These are phyloP conservation scores for Ophiostoma sp. DNA, from an alignment of 2,329 filamentous ascomycete species.

Conservation along the genomic window DNA sequence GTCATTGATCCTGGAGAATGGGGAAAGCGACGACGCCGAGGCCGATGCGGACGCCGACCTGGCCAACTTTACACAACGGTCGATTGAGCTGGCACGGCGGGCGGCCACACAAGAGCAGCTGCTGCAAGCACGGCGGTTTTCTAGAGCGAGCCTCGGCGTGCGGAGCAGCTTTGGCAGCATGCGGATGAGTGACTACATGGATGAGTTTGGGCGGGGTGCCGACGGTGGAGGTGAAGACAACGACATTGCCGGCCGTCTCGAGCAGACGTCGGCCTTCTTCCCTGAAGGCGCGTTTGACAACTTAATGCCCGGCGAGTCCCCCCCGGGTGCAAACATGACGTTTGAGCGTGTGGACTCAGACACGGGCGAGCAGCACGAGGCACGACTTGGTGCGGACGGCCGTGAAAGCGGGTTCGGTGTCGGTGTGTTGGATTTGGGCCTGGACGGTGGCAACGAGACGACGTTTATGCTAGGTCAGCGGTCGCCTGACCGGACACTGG, in stretches of 20 bases:
- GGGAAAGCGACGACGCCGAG: conserved; percentile 17
- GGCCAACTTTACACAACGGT: conserved; percentile 55
- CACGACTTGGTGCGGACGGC: conserved; percentile 39
- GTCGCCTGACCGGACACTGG: conserved; percentile 25
- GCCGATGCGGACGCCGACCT: conserved; percentile 43
- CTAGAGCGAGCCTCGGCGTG: conserved; percentile 55
- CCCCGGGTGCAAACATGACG: conserved; percentile 41
- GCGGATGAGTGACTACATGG: conserved; percentile 55
- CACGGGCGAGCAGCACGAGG: conserved; percentile 38
- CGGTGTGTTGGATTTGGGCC: conserved; percentile 49
- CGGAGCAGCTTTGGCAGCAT: conserved; percentile 56
- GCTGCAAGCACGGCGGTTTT: conserved; percentile 45
- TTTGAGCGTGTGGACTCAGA: conserved; percentile 44
- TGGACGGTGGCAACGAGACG: conserved; percentile 49
- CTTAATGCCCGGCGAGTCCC: conserved; percentile 41
- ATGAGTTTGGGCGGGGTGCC: conserved; percentile 35
- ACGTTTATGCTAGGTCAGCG: conserved; percentile 43
- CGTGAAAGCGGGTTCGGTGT: conserved; percentile 55
- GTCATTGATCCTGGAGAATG: conserved; percentile 51
- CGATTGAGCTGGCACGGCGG: conserved; percentile 60
- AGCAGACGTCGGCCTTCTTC: conserved; percentile 52
- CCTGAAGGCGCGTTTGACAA: conserved; percentile 49
- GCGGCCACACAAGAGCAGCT: conserved; percentile 45
- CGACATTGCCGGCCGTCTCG: conserved; percentile 37
- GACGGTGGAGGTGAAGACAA: conserved; percentile 43